Evolutionary conservation across 805 yeast species (phyloP), one percentile per base, ranked within the genome.

Genomic region (Spathaspora sp.): DNA sequence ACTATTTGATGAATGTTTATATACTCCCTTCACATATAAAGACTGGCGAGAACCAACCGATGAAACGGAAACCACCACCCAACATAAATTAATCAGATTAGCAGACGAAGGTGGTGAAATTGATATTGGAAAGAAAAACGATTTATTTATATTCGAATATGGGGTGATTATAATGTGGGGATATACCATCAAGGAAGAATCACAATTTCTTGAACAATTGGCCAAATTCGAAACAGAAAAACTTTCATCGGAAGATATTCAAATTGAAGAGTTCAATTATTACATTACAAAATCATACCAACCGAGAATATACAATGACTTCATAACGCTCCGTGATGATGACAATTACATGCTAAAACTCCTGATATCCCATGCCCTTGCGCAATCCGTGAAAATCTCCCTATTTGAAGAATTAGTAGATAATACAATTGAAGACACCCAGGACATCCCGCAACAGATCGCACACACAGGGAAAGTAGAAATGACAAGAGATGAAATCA

Each of bases 161-260:
- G 99, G 99, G 18, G 99, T 94, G n/a, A 84, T 90, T 31, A 96
- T 94, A 1, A 71, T 94, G 74, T 94, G 99, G 99, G 99, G 99
- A 0, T 94, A 89, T 62, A 82, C 90, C 1, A 78, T 83, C 49
- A 79, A 83, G 49, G 98, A 94, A 67, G 99, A 94, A 64, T 75
- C 76, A 49, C 83, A 90, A 48, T 89, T 94, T 59, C 70, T 94
- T 50, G 79, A 79, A 48, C 97, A 93, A 62, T 72, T 94, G 58
- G 96, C 93, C n/a, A 83, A 82, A 54, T 94, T 92, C 68, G 99
- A 88, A 63, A 86, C 82, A 62, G 99, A 94, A 64, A 94, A 94
- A 66, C 76, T 94, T 35, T 88, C 97, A 0, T 83, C 82, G 46
- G 97, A 89, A 63, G 98, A 94, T 68, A 86, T 93, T 42, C 98